phyloP scores from a whole-genome alignment of 2,329 filamentous ascomycete genomes.

The Fusarium sterilihyphosum region DNA sequence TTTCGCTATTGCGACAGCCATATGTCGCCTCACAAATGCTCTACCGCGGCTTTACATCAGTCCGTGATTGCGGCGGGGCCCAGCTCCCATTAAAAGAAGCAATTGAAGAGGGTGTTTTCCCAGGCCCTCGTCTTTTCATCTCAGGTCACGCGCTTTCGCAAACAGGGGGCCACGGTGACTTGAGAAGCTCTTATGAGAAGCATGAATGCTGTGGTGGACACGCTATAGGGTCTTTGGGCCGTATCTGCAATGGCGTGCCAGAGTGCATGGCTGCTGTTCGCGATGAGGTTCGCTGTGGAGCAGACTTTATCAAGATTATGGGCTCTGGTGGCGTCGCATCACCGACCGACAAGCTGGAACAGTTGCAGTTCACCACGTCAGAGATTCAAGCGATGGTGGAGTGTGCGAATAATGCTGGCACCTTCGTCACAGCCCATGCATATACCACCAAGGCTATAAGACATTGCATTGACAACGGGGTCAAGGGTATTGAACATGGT shows the following conservation, averaged over 20 bases:
- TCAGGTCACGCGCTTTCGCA: constrained; percentile 63
- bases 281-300: background rate
- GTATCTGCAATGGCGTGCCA: constrained; percentile 16
- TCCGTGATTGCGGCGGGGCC: constrained; percentile 44
- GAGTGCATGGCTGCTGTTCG: background rate
- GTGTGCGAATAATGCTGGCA: background rate
- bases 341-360: background rate
- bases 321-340: background rate
- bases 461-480: constrained; percentile 51
- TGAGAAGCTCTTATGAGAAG: constrained; percentile 52
- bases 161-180: constrained; percentile 67
- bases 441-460: constrained; percentile 56
- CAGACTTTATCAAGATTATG: constrained; percentile 1
- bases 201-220: constrained; percentile 57
- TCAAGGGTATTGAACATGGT: background rate
- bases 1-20: constrained; percentile 56
- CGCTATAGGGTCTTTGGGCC: constrained; percentile 45
- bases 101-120: constrained; percentile 61
- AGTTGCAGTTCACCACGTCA: background rate
- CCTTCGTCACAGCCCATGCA: background rate
- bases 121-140: constrained; percentile 64
- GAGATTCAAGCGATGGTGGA: background rate
- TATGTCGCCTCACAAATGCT: background rate
- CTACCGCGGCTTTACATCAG: background rate
- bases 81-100: constrained; percentile 63